Percentiles rank a stretch among this genome's conserved stretches.
Conservation (phyloP, 768 basidiomycete genomes). For the Suillus plorans region DNA sequence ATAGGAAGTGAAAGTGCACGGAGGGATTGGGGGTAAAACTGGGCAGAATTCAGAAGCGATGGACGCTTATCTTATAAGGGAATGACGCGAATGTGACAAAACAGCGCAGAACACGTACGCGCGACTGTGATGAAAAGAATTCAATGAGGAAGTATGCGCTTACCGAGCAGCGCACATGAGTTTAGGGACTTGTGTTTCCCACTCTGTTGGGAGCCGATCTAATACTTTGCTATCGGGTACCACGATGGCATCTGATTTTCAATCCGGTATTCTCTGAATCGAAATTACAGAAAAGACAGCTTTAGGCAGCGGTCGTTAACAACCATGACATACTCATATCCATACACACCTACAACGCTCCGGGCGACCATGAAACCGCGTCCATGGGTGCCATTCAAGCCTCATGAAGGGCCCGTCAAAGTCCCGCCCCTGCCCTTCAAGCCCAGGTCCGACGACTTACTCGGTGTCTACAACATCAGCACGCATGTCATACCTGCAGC, state of each 20-base stretch:
- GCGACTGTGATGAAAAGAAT: too few relatives aligned
- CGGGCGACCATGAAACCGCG: slow-evolving; percentile 24
- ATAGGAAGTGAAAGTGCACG: too few relatives aligned
- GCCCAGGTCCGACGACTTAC: slow-evolving; percentile 19
- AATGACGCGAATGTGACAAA: too few relatives aligned
- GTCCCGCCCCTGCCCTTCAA: slow-evolving; percentile 20
- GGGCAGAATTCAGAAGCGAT: too few relatives aligned
- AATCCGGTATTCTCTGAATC: neutral
- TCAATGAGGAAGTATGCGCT: too few relatives aligned
- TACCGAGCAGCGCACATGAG: too few relatives aligned
- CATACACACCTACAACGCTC: slow-evolving; percentile 19
- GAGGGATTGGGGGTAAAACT: too few relatives aligned
- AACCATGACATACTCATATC: slow-evolving; percentile 12
- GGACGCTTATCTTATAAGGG: too few relatives aligned
- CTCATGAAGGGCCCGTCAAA: slow-evolving; percentile 13
- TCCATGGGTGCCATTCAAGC: slow-evolving; percentile 13
- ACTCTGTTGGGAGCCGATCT: too few relatives aligned
- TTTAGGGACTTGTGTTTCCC: too few relatives aligned
- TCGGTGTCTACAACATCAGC: slow-evolving; percentile 21
- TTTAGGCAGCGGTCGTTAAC: neutral
- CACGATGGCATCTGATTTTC: neutral
- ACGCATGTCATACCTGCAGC: slow-evolving; percentile 32
- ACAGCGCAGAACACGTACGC: too few relatives aligned
- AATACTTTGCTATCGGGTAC: too few relatives aligned
- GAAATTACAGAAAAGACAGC: neutral